These are phyloP conservation scores for Solanum pinnatisectum DNA, from an alignment of 257 asterid species.

Conservation along the genomic window DNA sequence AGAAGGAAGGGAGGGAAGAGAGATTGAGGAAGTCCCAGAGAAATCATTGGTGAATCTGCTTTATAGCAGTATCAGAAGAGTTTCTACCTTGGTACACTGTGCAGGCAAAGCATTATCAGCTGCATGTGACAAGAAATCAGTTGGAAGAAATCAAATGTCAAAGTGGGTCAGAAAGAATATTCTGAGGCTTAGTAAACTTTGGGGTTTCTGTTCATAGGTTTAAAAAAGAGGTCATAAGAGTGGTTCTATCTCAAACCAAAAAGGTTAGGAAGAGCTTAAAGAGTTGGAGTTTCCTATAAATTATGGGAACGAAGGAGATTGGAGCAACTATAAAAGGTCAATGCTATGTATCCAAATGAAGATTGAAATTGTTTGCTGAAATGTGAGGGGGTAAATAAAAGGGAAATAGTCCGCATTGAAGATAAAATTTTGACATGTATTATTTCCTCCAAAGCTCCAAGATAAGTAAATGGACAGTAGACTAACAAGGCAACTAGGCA, in stretches of 20 bases:
- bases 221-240: neutral
- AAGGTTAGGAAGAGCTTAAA: neutral
- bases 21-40: neutral
- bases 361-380: neutral
- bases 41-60: neutral
- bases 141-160: neutral
- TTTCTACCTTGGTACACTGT: neutral
- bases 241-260: neutral
- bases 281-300: neutral
- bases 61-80: neutral
- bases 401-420: neutral
- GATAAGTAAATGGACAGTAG: neutral
- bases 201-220: neutral
- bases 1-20: neutral
- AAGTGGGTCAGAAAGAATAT: neutral
- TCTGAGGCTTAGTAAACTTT: neutral
- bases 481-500: neutral
- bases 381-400: neutral
- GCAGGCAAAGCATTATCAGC: neutral
- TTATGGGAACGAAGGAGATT: neutral
- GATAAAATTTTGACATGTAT: neutral
- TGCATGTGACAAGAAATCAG: neutral
- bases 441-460: neutral
- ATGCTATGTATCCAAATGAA: neutral
- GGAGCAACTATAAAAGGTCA: neutral